Evolutionary conservation across 148 eudicot species (phyloP).

Genomic region (Drosera capensis): DNA sequence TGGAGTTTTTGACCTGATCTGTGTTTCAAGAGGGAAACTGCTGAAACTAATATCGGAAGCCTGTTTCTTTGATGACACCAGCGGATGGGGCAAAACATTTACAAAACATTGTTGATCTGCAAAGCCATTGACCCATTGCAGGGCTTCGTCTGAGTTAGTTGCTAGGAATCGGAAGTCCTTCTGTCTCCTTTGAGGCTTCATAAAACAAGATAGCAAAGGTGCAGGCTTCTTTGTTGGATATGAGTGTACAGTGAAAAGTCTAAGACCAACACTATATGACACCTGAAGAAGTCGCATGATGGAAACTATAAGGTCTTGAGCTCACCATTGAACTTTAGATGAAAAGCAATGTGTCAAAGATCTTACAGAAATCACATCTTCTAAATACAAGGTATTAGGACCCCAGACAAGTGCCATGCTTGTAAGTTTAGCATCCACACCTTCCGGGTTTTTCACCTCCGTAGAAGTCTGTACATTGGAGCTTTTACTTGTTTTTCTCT

Average conservation of each 20-base stretch:
- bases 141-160: slow-evolving; percentile 60
- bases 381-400: slow-evolving; percentile 41
- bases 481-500: slow-evolving; percentile 37
- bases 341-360: slow-evolving; percentile 4
- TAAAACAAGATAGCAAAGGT: slow-evolving; percentile 39
- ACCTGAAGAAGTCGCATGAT: slow-evolving; percentile 27
- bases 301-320: background rate
- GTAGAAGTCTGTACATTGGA: slow-evolving; percentile 36
- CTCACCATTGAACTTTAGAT: background rate
- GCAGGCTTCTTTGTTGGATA: slow-evolving; percentile 50
- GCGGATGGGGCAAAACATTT: slow-evolving; percentile 74
- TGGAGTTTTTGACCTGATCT: slow-evolving; percentile 66
- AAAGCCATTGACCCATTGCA: slow-evolving; percentile 81
- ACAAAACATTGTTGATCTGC: slow-evolving; percentile 92
- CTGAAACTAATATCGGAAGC: slow-evolving; percentile 31
- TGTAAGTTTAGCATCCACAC: slow-evolving; percentile 71
- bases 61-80: slow-evolving; percentile 66
- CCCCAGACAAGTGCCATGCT: slow-evolving; percentile 90
- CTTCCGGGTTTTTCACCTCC: slow-evolving; percentile 34
- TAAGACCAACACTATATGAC: slow-evolving; percentile 57
- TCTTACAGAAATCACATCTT: slow-evolving; percentile 83
- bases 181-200: slow-evolving; percentile 45
- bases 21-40: slow-evolving; percentile 47
- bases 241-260: slow-evolving; percentile 75
- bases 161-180: slow-evolving; percentile 84